These are phyloP conservation scores for Nothophaeocryptopus gaeumannii DNA, from an alignment of 2,329 filamentous ascomycete genomes.

Conservation along the genomic window DNA sequence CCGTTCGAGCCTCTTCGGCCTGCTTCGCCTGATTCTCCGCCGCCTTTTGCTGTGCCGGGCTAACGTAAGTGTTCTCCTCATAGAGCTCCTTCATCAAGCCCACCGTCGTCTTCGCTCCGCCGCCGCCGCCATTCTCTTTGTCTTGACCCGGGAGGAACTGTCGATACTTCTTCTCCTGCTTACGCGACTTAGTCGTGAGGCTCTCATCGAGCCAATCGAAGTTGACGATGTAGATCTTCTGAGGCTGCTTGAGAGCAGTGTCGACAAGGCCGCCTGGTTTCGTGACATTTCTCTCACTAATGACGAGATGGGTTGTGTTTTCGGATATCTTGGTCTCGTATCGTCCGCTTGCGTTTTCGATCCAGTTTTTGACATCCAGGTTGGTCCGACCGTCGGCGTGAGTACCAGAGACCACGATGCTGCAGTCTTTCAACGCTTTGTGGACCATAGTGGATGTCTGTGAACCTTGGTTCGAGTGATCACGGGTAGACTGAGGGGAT, in stretches of 20 bases:
- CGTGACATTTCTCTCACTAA: slow-evolving; percentile 59
- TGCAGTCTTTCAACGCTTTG: slow-evolving; percentile 17
- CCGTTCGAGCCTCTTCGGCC: slow-evolving; percentile 25
- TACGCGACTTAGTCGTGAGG: slow-evolving; percentile 37
- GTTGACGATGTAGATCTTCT: slow-evolving; percentile 38
- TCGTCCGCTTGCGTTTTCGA: slow-evolving; percentile 59
- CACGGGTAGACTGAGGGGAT: not conserved
- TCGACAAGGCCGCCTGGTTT: slow-evolving; percentile 10
- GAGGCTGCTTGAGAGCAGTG: slow-evolving; percentile 14
- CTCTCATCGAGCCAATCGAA: slow-evolving; percentile 51
- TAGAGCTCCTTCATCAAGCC: slow-evolving; percentile 32
- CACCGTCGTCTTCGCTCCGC: slow-evolving; percentile 16
- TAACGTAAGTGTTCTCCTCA: slow-evolving; percentile 35
- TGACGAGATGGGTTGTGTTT: slow-evolving; percentile 70
- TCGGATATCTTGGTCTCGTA: slow-evolving; percentile 51
- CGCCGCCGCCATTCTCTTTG: slow-evolving; percentile 31
- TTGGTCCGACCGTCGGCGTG: slow-evolving; percentile 20
- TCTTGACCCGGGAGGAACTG: slow-evolving; percentile 19
- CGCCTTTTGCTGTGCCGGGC: slow-evolving; percentile 19
- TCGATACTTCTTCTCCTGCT: slow-evolving; percentile 16
- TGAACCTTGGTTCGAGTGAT: not conserved
- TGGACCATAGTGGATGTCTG: slow-evolving; percentile 16
- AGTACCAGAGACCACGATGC: slow-evolving; percentile 17
- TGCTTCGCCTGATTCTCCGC: slow-evolving; percentile 34
- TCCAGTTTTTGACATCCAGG: slow-evolving; percentile 58